phyloP scores from a whole-genome alignment of 805 yeast species.

The Metschnikowia orientalis region DNA sequence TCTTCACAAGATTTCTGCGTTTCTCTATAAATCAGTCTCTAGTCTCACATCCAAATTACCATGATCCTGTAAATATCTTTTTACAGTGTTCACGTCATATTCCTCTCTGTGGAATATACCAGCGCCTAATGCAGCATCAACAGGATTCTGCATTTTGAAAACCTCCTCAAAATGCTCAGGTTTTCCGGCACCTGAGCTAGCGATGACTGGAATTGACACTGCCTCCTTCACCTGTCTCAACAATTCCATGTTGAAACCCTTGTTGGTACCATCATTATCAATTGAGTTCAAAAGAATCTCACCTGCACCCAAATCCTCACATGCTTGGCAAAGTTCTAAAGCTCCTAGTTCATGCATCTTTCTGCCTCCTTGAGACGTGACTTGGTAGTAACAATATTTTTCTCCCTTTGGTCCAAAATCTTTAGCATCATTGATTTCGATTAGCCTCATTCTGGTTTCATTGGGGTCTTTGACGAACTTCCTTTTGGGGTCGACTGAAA shows the following conservation, averaged over 20 bases:
- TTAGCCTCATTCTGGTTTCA: constrained; percentile 57
- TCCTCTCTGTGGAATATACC: constrained; percentile 98
- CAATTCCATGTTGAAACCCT: constrained; percentile 88
- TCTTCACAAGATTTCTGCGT: no score
- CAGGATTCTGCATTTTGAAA: constrained; percentile 63
- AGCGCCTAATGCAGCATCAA: constrained; percentile 98
- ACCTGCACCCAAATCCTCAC: constrained; percentile 94
- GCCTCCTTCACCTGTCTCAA: constrained; percentile 71
- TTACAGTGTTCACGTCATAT: constrained; percentile 81
- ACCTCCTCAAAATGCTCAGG: constrained; percentile 91
- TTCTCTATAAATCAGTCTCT: constrained; percentile 44
- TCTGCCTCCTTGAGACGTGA: constrained; percentile 96
- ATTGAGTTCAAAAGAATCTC: constrained; percentile 90
- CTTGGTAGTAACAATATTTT: constrained; percentile 86
- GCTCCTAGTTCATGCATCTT: constrained; percentile 85
- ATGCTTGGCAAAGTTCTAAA: constrained; percentile 78
- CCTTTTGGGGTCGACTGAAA: constrained; percentile 96
- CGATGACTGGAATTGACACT: constrained; percentile 88
- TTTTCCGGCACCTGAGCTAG: constrained; percentile 95
- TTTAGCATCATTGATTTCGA: constrained; percentile 51
- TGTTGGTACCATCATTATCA: constrained; percentile 94
- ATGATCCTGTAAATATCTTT: constrained; percentile 52
- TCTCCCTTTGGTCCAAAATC: constrained; percentile 82
- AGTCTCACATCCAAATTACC: constrained; percentile 70
- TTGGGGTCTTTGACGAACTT: constrained; percentile 64